phyloP scores from a whole-genome alignment of 2,329 filamentous ascomycete genomes.

The Ceratocystis albifundus region DNA sequence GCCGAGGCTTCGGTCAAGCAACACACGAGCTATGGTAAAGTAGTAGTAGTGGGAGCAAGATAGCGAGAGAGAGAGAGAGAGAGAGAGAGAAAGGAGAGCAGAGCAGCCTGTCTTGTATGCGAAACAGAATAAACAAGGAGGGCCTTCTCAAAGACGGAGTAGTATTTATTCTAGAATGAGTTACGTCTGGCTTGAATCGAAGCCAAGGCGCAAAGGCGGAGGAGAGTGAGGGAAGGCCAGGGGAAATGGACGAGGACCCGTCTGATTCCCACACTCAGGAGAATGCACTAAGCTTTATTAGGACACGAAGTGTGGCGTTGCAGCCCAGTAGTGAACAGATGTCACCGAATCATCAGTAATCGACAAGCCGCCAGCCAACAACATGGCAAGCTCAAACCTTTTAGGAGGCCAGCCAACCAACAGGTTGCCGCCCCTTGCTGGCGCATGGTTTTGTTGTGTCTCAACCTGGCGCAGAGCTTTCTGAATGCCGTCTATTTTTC shows the following conservation, averaged over 20 bases:
- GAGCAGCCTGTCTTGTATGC: not conserved
- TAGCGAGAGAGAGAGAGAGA: not conserved
- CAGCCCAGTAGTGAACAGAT: not conserved
- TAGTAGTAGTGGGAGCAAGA: slow-evolving; percentile 5
- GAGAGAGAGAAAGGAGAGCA: too few relatives aligned
- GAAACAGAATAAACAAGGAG: slow-evolving; percentile 9
- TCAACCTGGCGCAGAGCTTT: too few relatives aligned
- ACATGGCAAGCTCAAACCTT: too few relatives aligned
- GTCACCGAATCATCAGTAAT: too few relatives aligned
- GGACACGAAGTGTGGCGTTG: slow-evolving; percentile 18
- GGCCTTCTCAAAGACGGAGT: slow-evolving; percentile 5
- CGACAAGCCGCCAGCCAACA: not conserved
- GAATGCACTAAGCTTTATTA: slow-evolving; percentile 18
- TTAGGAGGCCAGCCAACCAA: too few relatives aligned
- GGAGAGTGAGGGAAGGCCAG: not conserved
- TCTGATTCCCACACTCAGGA: slow-evolving; percentile 15
- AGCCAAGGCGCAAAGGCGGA: slow-evolving; percentile 2
- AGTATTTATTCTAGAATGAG: slow-evolving; percentile 11
- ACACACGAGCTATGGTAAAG: not conserved
- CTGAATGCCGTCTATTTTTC: too few relatives aligned
- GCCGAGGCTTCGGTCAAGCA: too few relatives aligned
- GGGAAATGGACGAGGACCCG: not conserved
- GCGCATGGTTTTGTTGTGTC: too few relatives aligned
- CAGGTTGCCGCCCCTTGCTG: too few relatives aligned
- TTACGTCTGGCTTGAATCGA: slow-evolving; percentile 4